Base-by-base conservation (phyloP, 2,329 filamentous ascomycete species). In the Exophiala viscosa region DNA sequence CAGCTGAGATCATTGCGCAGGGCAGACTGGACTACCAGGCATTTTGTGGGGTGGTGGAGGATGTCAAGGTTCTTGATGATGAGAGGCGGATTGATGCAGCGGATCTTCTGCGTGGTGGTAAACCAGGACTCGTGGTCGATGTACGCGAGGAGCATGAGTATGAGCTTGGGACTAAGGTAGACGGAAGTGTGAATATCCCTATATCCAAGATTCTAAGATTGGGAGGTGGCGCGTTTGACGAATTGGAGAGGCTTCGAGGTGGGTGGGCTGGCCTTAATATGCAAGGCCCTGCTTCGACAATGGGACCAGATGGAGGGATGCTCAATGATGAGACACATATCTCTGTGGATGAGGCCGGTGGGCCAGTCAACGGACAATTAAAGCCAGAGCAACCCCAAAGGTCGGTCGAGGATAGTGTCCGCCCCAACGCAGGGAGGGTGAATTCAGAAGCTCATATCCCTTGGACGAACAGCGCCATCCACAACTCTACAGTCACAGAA, bases 111-210 rank as follows among this genome's bases (percentile, higher is more conserved):
- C 18, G 44, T 45, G 7, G 57, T 54, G 33, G 33, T 52, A 11
- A 60, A 66, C 42, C 35, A 18, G 32, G 28, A 8, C 18, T 55
- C 1, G 70, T 96, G 2, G 69, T 97, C 2, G 93, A 97, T 60
- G 90, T 95, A 1, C 79, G 93, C 2, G 90, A 95, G 61, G 83
- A 83, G 62, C 87, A 90, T 23, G 89, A 96, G 55, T 96, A 88
- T 60, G 85, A 87, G 13, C 84, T 97, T 40, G 90, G 86, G 58
- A 15, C 59, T 1, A 84, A 78, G 55, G 76, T 99, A 6, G 75
- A 83, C 0, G 87, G 87, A 0, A 89, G 88, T 20, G 71, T 95
- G 45, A 96, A 76, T 46, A 66, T 76, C 15, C 74, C 74, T 2
- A 71, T 76, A 8, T 73, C 72, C 1, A 64, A 58, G 2, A 73